These are phyloP conservation scores for Platismatia glauca DNA, from an alignment of 495 filamentous ascomycete species.

Conservation along the genomic window DNA sequence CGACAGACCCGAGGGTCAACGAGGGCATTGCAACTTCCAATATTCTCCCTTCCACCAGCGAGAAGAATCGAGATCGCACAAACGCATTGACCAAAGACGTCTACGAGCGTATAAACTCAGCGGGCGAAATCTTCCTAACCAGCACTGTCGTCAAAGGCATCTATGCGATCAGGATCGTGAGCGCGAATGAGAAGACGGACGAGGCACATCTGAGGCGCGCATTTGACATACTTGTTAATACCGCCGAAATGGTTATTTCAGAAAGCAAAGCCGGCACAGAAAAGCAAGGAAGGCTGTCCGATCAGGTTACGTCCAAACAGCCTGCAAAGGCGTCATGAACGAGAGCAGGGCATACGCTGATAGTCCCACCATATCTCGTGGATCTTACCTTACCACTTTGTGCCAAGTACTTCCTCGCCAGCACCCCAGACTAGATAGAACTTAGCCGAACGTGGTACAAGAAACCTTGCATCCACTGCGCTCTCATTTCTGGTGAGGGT, in stretches of 20 bases:
- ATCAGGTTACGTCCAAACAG: no score
- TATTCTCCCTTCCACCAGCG: background rate
- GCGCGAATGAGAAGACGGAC: slow-evolving; percentile 57
- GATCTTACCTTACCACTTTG: no score
- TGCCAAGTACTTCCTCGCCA: no score
- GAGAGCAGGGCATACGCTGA: no score
- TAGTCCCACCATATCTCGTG: no score
- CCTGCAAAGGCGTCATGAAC: no score
- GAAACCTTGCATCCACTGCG: no score
- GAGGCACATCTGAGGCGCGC: slow-evolving; percentile 62
- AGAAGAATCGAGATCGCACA: slow-evolving; percentile 34
- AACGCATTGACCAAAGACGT: slow-evolving; percentile 68
- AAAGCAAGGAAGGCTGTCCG: no score
- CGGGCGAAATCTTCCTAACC: slow-evolving; percentile 78
- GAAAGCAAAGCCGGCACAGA: background rate
- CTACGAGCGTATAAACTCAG: slow-evolving; percentile 65
- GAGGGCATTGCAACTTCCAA: slow-evolving; percentile 11
- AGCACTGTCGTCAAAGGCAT: slow-evolving; percentile 64
- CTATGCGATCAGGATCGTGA: slow-evolving; percentile 76
- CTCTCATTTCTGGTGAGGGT: no score
- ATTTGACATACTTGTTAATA: slow-evolving; percentile 68
- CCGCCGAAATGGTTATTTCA: slow-evolving; percentile 35
- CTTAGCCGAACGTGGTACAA: no score
- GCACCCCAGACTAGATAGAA: no score
- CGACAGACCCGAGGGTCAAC: slow-evolving; percentile 12